Evolutionary conservation across 2,329 filamentous ascomycete genomes (phyloP).

Genomic region (Cercospora sp.): DNA sequence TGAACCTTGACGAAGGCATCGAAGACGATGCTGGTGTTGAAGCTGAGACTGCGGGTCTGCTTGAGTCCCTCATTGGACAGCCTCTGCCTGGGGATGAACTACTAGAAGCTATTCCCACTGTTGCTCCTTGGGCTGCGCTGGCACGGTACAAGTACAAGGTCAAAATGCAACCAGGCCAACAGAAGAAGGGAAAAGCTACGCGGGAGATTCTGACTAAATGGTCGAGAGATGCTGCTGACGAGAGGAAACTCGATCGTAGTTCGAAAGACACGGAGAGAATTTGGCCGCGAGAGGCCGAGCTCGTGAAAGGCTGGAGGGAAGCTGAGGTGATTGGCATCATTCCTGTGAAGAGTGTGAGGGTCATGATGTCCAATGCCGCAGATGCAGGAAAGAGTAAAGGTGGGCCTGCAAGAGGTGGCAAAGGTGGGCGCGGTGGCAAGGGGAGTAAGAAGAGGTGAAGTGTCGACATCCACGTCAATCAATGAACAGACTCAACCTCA

Average conservation of each 20-base stretch:
- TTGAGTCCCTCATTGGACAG: constrained; percentile 74
- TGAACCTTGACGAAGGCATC: constrained; percentile 60
- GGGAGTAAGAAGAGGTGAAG: constrained; percentile 23
- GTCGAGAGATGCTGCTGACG: constrained; percentile 63
- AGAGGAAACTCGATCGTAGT: constrained; percentile 46
- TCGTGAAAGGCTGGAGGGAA: constrained; percentile 77
- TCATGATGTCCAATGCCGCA: constrained; percentile 65
- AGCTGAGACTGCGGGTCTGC: constrained; percentile 50
- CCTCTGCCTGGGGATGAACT: constrained; percentile 82
- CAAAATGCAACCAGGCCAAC: constrained; percentile 84
- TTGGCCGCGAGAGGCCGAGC: constrained; percentile 82
- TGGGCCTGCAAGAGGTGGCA: constrained; percentile 40
- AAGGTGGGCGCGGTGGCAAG: constrained; percentile 31
- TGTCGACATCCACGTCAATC: background rate
- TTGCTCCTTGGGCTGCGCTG: constrained; percentile 64
- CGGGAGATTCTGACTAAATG: constrained; percentile 85
- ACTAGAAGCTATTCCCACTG: constrained; percentile 62
- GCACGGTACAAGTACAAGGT: constrained; percentile 85
- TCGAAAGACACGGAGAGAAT: constrained; percentile 66
- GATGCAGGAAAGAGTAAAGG: constrained; percentile 43
- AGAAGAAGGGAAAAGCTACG: constrained; percentile 93
- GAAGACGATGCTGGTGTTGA: constrained; percentile 39
- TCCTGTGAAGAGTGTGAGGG: constrained; percentile 74
- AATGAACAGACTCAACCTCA: too few relatives aligned
- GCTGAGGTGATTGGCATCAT: constrained; percentile 79